phyloP scores from a whole-genome alignment of 164 flowering plant genomes.

The Macadamia integrifolia region DNA sequence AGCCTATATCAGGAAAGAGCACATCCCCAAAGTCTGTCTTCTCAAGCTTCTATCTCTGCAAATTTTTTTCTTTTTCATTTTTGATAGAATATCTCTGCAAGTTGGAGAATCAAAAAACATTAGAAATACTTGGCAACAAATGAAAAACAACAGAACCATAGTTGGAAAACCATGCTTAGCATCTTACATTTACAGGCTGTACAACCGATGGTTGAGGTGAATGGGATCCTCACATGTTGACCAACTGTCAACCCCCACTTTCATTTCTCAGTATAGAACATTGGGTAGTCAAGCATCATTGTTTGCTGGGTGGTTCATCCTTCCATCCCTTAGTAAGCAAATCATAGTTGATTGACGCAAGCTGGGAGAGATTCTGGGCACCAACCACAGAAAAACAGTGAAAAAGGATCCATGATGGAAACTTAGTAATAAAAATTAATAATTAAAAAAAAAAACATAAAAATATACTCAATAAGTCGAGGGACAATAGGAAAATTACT shows the following conservation, averaged over 20 bases:
- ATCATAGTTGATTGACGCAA: constrained; percentile 94
- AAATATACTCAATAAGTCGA: too few species aligned
- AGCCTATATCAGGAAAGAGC: constrained; percentile 19
- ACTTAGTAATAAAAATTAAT: too few species aligned
- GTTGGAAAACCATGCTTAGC: neutral
- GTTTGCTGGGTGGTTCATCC: constrained; percentile 54
- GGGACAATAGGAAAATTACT: too few species aligned
- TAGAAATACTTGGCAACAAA: neutral
- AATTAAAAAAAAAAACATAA: too few species aligned
- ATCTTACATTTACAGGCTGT: constrained; percentile 71
- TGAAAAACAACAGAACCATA: neutral
- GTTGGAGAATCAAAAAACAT: neutral
- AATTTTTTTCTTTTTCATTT: neutral
- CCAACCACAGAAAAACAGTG: neutral
- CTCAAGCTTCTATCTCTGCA: constrained; percentile 41
- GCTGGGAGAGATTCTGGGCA: constrained; percentile 90
- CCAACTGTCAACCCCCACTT: neutral
- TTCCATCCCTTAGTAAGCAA: constrained; percentile 84
- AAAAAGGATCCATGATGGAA: neutral
- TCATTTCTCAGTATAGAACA: neutral
- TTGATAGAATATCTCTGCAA: constrained; percentile 30
- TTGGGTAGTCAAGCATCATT: constrained; percentile 21
- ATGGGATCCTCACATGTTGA: constrained; percentile 5
- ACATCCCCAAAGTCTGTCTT: constrained; percentile 25
- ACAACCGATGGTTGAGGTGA: constrained; percentile 21